These are phyloP conservation scores for Komagataella kurtzmanii DNA, from an alignment of 805 yeast genomes.

Conservation along the genomic window DNA sequence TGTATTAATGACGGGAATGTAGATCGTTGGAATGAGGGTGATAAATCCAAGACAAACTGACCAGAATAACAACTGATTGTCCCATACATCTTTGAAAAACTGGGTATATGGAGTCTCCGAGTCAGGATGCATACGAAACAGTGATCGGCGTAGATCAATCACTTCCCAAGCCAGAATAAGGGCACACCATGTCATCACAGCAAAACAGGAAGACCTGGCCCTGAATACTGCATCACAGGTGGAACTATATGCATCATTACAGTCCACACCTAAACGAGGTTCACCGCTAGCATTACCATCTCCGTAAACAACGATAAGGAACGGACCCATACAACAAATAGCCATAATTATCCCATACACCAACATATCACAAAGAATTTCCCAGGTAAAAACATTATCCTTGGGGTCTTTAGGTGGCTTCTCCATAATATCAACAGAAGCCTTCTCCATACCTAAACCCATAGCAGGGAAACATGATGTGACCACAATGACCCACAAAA, in stretches of 20 bases:
- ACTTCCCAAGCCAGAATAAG: slow-evolving; percentile 78
- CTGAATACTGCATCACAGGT: slow-evolving; percentile 52
- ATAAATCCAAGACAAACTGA: slow-evolving; percentile 59
- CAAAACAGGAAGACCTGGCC: slow-evolving; percentile 69
- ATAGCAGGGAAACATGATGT: slow-evolving; percentile 77
- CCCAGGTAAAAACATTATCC: slow-evolving; percentile 48
- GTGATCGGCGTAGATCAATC: slow-evolving; percentile 54
- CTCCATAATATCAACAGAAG: slow-evolving; percentile 49
- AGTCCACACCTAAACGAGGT: slow-evolving; percentile 35
- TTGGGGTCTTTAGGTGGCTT: slow-evolving; percentile 47
- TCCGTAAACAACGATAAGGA: slow-evolving; percentile 55
- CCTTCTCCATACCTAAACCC: slow-evolving; percentile 64
- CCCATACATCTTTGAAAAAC: slow-evolving; percentile 53
- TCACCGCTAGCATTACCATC: slow-evolving; percentile 38
- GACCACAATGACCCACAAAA: slow-evolving; percentile 65
- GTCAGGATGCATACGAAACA: slow-evolving; percentile 60
- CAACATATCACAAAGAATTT: slow-evolving; percentile 54
- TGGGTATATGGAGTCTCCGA: slow-evolving; percentile 46
- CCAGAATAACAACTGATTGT: slow-evolving; percentile 70
- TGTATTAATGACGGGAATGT: slow-evolving; percentile 77
- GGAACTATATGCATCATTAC: slow-evolving; percentile 37
- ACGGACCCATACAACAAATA: slow-evolving; percentile 49
- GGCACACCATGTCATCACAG: slow-evolving; percentile 80
- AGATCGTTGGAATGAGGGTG: slow-evolving; percentile 69
- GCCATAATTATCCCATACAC: slow-evolving; percentile 71